Evolutionary conservation across 306 rosid species (phyloP), one percentile per base, ranked within the genome.

Genomic region (Lathyrus tuberosus): DNA sequence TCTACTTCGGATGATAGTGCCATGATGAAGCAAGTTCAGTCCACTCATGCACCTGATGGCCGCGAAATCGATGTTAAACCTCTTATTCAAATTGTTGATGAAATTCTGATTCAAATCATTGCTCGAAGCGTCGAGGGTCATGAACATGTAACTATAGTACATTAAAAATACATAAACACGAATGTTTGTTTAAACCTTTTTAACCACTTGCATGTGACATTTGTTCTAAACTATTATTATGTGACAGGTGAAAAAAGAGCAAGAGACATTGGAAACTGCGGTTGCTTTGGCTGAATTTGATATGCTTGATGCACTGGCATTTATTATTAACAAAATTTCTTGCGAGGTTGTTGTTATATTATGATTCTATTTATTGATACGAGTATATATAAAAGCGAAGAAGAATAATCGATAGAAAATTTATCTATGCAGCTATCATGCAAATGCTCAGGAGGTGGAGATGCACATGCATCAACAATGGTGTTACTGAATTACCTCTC

Each of bases 391-490:
- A 33, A 6, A 33, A 33, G 5, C 5, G 40, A 7, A 35, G 38
- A 35, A 6, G 40, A 35, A 28, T 14, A 41, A 38, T 64, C 16
- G 2, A 59, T 54, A 9, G 18, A 60, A 5, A 79, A 44, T 13
- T 38, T 44, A 44, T 22, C 48, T 67, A 57, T 57, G 75, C 89
- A 95, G 97, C 72, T 91, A 42, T 76, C 73, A 56, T 84, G 92
- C 86, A 86, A 89, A 83, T 75, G 92, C 71, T 84, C 87, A 0
- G 85, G 85, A 14, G 84, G 87, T n/a, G 78, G 83, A 20, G 97
- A 95, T 82, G 87, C 87, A 53, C 95, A 89, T 74, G 79, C 78
- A 30, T 79, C 89, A 54, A 83, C 96, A 1, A 76, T 89, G 82
- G 87, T 78, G 67, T 35, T 89, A 52, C 80, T 91, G 73, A 84